Evolutionary conservation across 192 early-diverging fungal genomes (phyloP).

Genomic region (Dispira simplex): DNA sequence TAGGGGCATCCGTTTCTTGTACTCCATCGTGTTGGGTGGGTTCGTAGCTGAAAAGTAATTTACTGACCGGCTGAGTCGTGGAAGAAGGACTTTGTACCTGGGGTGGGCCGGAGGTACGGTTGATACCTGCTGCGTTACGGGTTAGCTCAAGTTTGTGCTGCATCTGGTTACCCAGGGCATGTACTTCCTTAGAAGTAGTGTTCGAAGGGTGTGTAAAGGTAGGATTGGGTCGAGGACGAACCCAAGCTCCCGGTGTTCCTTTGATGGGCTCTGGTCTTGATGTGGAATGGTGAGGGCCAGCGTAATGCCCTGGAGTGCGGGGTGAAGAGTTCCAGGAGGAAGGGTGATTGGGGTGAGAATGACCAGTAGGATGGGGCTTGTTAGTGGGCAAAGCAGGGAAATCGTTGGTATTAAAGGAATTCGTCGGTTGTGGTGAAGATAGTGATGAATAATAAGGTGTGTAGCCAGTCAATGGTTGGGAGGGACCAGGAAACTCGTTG

Average conservation of each 20-base stretch:
- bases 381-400: too few species aligned
- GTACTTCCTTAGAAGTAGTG: not conserved
- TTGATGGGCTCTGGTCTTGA: too few species aligned
- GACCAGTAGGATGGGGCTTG: too few species aligned
- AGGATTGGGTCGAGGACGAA: not conserved
- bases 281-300: too few species aligned
- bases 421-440: too few species aligned
- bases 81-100: not conserved
- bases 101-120: not conserved
- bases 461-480: too few species aligned
- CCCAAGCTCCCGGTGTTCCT: not conserved
- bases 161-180: not conserved
- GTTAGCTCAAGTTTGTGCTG: not conserved
- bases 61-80: not conserved
- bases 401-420: too few species aligned
- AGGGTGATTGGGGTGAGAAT: too few species aligned
- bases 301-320: too few species aligned
- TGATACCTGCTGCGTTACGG: not conserved
- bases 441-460: too few species aligned
- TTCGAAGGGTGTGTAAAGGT: not conserved
- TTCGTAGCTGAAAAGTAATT: conserved; percentile 4
- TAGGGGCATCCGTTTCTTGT: not conserved
- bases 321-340: too few species aligned
- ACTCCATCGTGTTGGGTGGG: not conserved
- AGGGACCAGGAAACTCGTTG: too few species aligned